Evolutionary conservation across 2,329 filamentous ascomycete species (phyloP).

Genomic region (Sphaerulina populicola): DNA sequence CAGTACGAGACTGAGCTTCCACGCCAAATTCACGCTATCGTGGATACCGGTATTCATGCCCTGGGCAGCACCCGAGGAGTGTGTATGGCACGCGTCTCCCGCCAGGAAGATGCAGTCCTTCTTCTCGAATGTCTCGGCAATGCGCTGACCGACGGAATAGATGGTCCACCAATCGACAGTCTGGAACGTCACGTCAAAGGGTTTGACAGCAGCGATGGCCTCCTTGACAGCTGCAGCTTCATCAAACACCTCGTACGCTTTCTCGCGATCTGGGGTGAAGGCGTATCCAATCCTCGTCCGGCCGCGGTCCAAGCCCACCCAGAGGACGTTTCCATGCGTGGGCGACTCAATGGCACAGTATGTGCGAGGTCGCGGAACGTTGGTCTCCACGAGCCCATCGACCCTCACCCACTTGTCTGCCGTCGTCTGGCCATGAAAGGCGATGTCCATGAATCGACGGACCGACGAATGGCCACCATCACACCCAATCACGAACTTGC

Average conservation of each 20-base stretch:
- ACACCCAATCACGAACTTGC: conserved; percentile 61
- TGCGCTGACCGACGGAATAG: conserved; percentile 39
- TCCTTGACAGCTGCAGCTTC: conserved; percentile 30
- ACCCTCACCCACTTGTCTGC: conserved; percentile 50
- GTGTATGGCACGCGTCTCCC: conserved; percentile 33
- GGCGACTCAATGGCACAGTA: conserved; percentile 45
- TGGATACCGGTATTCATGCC: conserved; percentile 35
- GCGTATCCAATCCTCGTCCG: conserved; percentile 49
- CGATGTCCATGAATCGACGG: conserved; percentile 43
- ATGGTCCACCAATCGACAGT: conserved; percentile 41
- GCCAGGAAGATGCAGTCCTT: conserved; percentile 24
- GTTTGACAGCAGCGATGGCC: conserved; percentile 36
- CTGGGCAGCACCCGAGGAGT: conserved; percentile 32
- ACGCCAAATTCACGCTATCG: conserved; percentile 33
- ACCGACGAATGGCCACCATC: conserved; percentile 66
- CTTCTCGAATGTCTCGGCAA: conserved; percentile 25
- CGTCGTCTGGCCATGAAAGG: conserved; percentile 44
- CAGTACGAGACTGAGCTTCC: conserved; percentile 23
- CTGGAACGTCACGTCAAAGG: conserved; percentile 36
- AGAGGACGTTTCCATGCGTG: conserved; percentile 45
- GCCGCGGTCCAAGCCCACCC: conserved; percentile 48
- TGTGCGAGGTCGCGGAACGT: conserved; percentile 41
- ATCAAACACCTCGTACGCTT: conserved; percentile 20
- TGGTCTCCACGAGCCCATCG: conserved; percentile 44
- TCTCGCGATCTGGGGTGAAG: conserved; percentile 37